Evolutionary conservation across 345 rosid species (phyloP).

Genomic region (Anacardium occidentale): DNA sequence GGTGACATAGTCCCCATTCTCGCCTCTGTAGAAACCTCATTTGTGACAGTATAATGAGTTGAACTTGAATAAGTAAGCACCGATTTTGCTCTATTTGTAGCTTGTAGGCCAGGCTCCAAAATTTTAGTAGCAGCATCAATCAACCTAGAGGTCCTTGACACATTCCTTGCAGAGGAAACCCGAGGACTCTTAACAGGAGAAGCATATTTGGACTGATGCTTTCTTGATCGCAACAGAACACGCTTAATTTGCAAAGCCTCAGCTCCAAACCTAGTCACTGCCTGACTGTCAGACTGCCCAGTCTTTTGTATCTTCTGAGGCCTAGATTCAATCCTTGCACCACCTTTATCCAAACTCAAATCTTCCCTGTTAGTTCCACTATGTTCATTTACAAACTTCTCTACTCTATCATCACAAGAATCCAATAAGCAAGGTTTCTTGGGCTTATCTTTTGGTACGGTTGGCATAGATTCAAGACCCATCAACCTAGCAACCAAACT

Average conservation of each 20-base stretch:
- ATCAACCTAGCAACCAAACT: conserved; percentile 89
- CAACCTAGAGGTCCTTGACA: conserved; percentile 62
- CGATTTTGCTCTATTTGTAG: conserved; percentile 53
- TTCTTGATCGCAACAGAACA: conserved; percentile 61
- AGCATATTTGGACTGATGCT: conserved; percentile 60
- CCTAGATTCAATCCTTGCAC: conserved; percentile 46
- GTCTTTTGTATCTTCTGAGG: conserved; percentile 92
- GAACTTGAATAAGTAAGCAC: conserved; percentile 50
- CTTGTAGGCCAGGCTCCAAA: conserved; percentile 82
- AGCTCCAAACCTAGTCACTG: conserved; percentile 68
- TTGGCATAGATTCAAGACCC: conserved; percentile 93
- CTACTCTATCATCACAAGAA: conserved; percentile 31
- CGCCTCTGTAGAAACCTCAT: conserved; percentile 29
- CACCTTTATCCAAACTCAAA: conserved; percentile 34
- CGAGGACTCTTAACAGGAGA: conserved; percentile 68
- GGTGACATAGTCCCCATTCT: conserved; percentile 27
- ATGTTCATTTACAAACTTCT: conserved; percentile 16
- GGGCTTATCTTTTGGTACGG: conserved; percentile 51
- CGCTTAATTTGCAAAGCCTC: conserved; percentile 79
- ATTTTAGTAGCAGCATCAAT: conserved; percentile 83
- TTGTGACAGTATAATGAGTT: conserved; percentile 17
- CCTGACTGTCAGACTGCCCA: conserved; percentile 48
- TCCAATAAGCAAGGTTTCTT: conserved; percentile 39
- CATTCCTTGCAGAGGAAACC: conserved; percentile 46
- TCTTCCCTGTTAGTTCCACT: conserved; percentile 29